Evolutionary conservation across 2,329 filamentous ascomycete species (phyloP), one percentile per base, ranked within the genome.

Genomic region (Fusarium globosum): DNA sequence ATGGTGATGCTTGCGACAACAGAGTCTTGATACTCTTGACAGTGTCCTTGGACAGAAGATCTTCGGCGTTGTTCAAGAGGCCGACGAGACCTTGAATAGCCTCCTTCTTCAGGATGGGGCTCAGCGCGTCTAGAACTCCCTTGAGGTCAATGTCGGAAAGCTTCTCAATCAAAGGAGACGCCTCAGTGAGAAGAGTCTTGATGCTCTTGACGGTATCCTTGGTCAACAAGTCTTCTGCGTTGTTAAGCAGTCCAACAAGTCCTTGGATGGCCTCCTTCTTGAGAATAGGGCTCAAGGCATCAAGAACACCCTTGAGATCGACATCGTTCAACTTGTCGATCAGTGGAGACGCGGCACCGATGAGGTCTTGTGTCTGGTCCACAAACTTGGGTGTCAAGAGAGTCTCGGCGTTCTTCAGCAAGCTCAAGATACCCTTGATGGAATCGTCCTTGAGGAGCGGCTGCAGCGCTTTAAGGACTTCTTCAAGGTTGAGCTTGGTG

Each of bases 401-500:
- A 10, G 73, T 63, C 16, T 80, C 77, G 0, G 82, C 82, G 20
- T 83, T 82, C 13, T 71, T 75, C 20, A 84, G 71, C 6, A 84
- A 70, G 21, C 68, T 68, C 42, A 76, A 28, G 20, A 76, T 76
- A 8, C 68, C 65, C 46, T 76, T 74, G 26, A 76, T 73, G 1
- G 65, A 75, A 14, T 73, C 55, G 1, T 58, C 41, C 2, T 76
- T 80, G 2, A 84, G 77, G 3, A 85, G 76, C 3, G 83, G 83
- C 39, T 79, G 76, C 11, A 84, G 45, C 6, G 82, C 78, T 14
- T 81, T 74, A 7, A 80, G 53, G n/a, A 80, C 49, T 8, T 79
- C 79, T 59, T 79, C 65, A 0, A 85, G 73, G 38, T 85, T 80
- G 10, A 84, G 76, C 36, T 81, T 79, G 28, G 78, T 78, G 6